Evolutionary conservation across 495 filamentous ascomycete genomes (phyloP), one percentile per base, ranked within the genome.

Genomic region (Xanthoparmelia taractica): DNA sequence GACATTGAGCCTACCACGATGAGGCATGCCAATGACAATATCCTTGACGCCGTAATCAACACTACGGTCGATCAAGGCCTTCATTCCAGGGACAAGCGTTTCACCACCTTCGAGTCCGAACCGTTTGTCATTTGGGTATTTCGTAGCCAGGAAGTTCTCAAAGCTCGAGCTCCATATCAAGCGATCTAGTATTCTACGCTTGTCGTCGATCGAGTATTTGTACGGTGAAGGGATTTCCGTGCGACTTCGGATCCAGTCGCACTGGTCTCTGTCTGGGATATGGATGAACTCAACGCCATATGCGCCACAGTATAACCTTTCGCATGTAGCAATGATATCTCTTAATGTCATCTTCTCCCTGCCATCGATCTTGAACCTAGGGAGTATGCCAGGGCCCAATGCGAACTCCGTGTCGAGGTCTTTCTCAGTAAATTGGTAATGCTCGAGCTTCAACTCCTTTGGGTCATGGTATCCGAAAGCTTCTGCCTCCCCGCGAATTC

Each of bases 51-150:
- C 94, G 68, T 96, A 96, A 73, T 98, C 94, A 65, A 98, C 94
- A 70, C 92, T 96, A 68, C 94, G 87, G 75, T 98, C 94, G 59
- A 98, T 98, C 60, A 98, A 80, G 55, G 93, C 94, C 82, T 98
- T 98, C 94, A 98, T 98, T 76, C 94, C 94, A 36, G 94, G 94
- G 25, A 98, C 94, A 63, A 98, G 82, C 40, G 89, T 89, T 74
- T 97, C 95, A 70, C 92, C 96, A 69, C 94, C 94, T 77, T 98
- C 94, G 23, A 98, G 83, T 77, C 94, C 94, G 76, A 98, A 98
- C 68, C 94, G 87, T 83, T 98, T 98, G 80, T 98, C 94, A 77
- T 98, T 98, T 71, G 95, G 95, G 79, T 95, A 97, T 76, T 98
- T 98, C 60, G 90, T 96, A 37, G 93, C 85, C 64, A 95, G 77